phyloP scores from a whole-genome alignment of 1,284 basidiomycete genomes.

The Gymnopus androsaceus region DNA sequence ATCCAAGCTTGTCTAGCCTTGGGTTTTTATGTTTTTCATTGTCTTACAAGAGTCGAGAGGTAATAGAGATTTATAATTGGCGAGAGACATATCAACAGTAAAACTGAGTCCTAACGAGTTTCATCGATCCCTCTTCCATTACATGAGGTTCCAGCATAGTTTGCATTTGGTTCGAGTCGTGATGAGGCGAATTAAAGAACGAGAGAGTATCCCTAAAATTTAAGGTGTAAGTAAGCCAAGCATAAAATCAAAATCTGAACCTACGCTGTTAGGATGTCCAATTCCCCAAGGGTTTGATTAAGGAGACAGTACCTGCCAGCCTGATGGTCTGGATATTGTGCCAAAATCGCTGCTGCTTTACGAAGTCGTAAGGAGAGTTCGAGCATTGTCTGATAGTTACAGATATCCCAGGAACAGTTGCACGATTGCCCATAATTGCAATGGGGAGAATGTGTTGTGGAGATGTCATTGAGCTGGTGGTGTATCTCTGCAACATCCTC shows the following conservation, averaged over 20 bases:
- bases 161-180: background rate
- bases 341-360: conserved; percentile 45
- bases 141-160: no score
- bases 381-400: conserved; percentile 45
- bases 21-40: no score
- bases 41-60: no score
- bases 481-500: background rate
- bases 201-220: background rate
- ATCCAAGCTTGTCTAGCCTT: no score
- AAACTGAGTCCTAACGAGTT: no score
- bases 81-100: no score
- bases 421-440: conserved; percentile 36
- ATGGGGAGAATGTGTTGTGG: no score
- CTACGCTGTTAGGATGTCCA: conserved; percentile 48
- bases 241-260: no score
- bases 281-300: conserved; percentile 43
- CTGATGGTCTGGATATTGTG: conserved; percentile 42
- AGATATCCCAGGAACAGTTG: conserved; percentile 45
- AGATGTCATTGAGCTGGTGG: background rate
- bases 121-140: no score
- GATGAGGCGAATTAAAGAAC: conserved; percentile 5
- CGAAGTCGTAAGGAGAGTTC: conserved; percentile 53
- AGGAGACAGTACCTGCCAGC: conserved; percentile 40
- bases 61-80: no score
- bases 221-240: background rate